phyloP scores from a whole-genome alignment of 2,329 filamentous ascomycete genomes.

The Pseudocercospora musae region DNA sequence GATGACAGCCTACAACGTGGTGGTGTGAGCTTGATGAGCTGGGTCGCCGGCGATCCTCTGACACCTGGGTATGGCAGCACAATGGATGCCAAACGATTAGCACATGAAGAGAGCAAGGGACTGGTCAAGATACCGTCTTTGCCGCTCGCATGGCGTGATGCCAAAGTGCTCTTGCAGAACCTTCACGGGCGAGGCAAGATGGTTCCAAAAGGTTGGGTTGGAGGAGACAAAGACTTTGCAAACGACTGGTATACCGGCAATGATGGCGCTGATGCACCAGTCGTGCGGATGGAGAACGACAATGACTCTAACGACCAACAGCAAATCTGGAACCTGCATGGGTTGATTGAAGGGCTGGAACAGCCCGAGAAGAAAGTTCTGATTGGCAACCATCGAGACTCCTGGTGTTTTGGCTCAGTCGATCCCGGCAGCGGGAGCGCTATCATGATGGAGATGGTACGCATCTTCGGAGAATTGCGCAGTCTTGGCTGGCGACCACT shows the following conservation, averaged over 20 bases:
- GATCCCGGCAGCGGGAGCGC: constrained; percentile 87
- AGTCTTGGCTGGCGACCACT: constrained; percentile 81
- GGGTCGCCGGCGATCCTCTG: constrained; percentile 85
- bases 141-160: constrained; percentile 85
- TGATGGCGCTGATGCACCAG: constrained; percentile 45
- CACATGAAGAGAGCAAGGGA: constrained; percentile 66
- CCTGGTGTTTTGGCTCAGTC: constrained; percentile 83
- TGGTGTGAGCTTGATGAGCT: constrained; percentile 74
- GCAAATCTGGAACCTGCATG: constrained; percentile 89
- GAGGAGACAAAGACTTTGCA: constrained; percentile 62
- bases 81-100: constrained; percentile 62
- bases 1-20: constrained; percentile 79
- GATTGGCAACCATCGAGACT: constrained; percentile 89
- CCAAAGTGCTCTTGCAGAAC: constrained; percentile 71
- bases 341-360: constrained; percentile 78
- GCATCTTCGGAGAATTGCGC: constrained; percentile 76
- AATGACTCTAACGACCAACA: constrained; percentile 81
- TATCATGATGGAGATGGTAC: constrained; percentile 82
- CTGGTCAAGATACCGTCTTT: constrained; percentile 83
- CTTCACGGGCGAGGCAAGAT: constrained; percentile 71
- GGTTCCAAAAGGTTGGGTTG: constrained; percentile 68
- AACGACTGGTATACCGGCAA: constrained; percentile 78
- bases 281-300: constrained; percentile 77
- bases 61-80: constrained; percentile 82
- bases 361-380: constrained; percentile 79